Percentiles rank a stretch among this genome's conserved stretches.
These are phyloP conservation scores for Citrullus colocynthis DNA, from an alignment of 306 rosid species.

Conservation along the genomic window DNA sequence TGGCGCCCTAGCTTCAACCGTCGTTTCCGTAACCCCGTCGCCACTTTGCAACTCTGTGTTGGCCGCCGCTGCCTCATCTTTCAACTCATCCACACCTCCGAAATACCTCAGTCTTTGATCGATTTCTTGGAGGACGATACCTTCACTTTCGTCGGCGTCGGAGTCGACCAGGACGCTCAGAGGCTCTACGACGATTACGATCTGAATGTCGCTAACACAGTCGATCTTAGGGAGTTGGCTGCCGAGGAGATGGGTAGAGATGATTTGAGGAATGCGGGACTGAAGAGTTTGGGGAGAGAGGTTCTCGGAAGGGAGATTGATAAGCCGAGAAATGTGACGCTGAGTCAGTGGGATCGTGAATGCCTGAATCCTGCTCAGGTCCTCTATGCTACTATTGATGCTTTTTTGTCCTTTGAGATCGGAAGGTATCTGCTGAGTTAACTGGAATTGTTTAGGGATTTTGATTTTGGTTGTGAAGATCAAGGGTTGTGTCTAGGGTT, in stretches of 20 bases:
- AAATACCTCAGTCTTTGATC: constrained; percentile 11
- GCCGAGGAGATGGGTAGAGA: not conserved
- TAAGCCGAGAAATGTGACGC: constrained; percentile 26
- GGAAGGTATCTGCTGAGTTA: not conserved
- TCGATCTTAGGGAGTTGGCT: constrained; percentile 18
- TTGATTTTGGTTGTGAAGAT: too few species aligned
- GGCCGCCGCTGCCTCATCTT: constrained; percentile 25
- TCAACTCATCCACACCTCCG: constrained; percentile 17
- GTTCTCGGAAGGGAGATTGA: constrained; percentile 19
- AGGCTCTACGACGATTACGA: constrained; percentile 19
- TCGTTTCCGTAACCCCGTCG: constrained; percentile 7
- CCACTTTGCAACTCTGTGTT: constrained; percentile 33
- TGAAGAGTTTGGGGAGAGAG: constrained; percentile 18
- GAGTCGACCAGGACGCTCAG: constrained; percentile 14
- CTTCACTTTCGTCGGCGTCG: constrained; percentile 26
- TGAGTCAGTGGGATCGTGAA: constrained; percentile 33
- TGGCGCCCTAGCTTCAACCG: constrained; percentile 24
- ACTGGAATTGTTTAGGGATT: too few species aligned
- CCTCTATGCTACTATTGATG: constrained; percentile 36
- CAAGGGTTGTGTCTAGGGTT: too few species aligned
- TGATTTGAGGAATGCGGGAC: constrained; percentile 20
- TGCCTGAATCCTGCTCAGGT: constrained; percentile 23
- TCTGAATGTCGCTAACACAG: constrained; percentile 11
- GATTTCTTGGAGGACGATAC: too few species aligned
- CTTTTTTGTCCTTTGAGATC: constrained; percentile 30